Base-by-base conservation (phyloP, 148 eudicot species). In the Selenicereus undatus region DNA sequence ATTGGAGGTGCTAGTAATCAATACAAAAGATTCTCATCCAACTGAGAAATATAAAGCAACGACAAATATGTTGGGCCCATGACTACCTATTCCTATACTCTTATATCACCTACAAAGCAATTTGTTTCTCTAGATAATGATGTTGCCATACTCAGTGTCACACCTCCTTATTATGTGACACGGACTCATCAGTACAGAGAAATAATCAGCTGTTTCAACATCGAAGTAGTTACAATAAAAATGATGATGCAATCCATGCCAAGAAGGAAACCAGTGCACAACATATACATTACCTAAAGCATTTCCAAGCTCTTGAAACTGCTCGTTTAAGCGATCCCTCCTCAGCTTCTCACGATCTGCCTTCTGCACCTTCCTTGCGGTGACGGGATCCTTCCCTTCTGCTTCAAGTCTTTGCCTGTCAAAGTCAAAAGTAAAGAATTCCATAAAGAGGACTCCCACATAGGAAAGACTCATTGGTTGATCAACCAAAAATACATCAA, bases 271-370 rank as follows among this genome's bases (percentile, higher is more conserved):
- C 26, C 22, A 12, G 8, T 82, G 60, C 12, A 78, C 32, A 75
- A 24, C 22, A 52, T 58, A 29, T 39, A 60, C 14, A 78, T 78
- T 88, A 91, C 94, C 94, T 79, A 91, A 78, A 66, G 85, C 66
- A 42, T 83, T 83, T 86, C 91, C 94, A 39, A 91, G 87, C 84
- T 91, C 92, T 77, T 78, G 72, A 84, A 91, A 91, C 73, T 86
- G 90, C 82, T 91, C 94, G 70, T 91, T 91, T 20, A 91, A 71
- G 26, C 87, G 88, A 82, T 88, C 94, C 84, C 94, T 88, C 90
- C 94, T 88, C 85, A 91, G 83, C 76, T 88, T 91, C 86, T 91
- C 94, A 71, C 94, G 94, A 86, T 89, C 92, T 12, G 94, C 94
- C 85, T 91, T 91, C 84, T 90, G 93, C 73, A 91, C 92, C 83